Base-by-base conservation (phyloP, 352 stramenopile species). In the Phytophthora pluvialis region DNA sequence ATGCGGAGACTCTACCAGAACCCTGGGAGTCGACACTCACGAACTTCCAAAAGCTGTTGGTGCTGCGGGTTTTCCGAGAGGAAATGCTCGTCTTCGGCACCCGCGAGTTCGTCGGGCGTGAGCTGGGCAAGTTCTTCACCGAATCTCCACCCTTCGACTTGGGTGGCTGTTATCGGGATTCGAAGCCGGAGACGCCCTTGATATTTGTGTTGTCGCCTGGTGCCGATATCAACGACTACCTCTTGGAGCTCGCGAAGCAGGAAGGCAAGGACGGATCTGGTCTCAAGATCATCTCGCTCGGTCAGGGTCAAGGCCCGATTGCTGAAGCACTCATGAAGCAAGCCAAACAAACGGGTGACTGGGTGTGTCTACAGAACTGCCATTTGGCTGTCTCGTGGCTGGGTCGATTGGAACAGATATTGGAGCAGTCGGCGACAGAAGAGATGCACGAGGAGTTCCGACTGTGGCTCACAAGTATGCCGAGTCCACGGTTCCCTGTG, bases 351-450 rank as follows among this genome's bases (percentile, higher is more conserved):
- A 93, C 84, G 0, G 95, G 95, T 25, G 92, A 98, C 65, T 98
- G 95, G 95, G 90, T 98, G 1, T 98, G 95, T 75, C 71, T 98
- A 10, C 93, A 98, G 59, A 98, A 98, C 58, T 98, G 95, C 61
- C 94, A 98, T 54, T 80, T 98, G 43, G 91, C 93, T 12, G 91
- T 97, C 21, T 97, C 88, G 12, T 95, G 87, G 89, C 77, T 98
- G 0, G 78, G 93, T 3, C 81, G 86, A 5, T 72, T 98, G 0
- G 94, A 98, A 54, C 83, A 96, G 52, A 83, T 97, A 12, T 64
- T 98, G 8, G 94, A 98, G 56, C 72, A 88, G 32, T 81, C 73
- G 3, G 69, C 67, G 26, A 86, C 80, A 11, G 73, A 91, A 12
- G 66, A 89, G 11, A 86, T 94, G 54, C 88, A 98, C 54, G 73